phyloP scores from a whole-genome alignment of 768 basidiomycete genomes.

The Russula lepida region DNA sequence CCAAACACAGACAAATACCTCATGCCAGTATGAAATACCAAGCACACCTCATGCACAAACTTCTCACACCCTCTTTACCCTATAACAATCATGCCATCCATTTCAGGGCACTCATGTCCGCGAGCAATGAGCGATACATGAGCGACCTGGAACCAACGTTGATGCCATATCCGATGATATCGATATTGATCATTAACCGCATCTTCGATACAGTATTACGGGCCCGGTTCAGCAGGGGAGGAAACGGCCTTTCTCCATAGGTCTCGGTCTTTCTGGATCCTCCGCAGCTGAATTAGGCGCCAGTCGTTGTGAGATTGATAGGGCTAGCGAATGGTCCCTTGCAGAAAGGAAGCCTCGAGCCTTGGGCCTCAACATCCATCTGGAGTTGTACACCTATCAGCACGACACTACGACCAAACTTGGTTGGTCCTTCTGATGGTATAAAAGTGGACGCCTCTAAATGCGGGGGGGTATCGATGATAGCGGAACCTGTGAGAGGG shows the following conservation, averaged over 20 bases:
- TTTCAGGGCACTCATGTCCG: not conserved
- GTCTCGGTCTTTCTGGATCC: not conserved
- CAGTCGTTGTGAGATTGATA: not conserved
- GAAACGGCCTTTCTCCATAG: not conserved
- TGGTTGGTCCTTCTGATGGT: not conserved
- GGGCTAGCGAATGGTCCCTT: conserved; percentile 22
- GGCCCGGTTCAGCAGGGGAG: not conserved
- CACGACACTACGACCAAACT: not conserved
- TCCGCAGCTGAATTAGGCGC: not conserved
- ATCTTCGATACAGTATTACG: not conserved
- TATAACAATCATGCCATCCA: too few relatives aligned
- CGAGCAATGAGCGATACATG: not conserved
- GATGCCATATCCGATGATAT: too few relatives aligned
- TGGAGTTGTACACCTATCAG: not conserved
- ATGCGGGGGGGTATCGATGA: not conserved
- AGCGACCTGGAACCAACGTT: not conserved
- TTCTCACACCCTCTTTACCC: not conserved
- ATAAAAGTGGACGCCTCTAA: not conserved
- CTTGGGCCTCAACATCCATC: not conserved
- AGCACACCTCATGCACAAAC: not conserved
- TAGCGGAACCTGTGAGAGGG: not conserved
- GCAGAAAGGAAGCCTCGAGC: not conserved
- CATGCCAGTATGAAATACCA: too few relatives aligned
- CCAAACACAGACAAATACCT: conserved; percentile 7
- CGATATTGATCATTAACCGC: too few relatives aligned